Percentiles rank a stretch among this genome's conserved stretches.
phyloP scores from a whole-genome alignment of 176 grass and related monocot genomes.

The Oryza rufipogon region DNA sequence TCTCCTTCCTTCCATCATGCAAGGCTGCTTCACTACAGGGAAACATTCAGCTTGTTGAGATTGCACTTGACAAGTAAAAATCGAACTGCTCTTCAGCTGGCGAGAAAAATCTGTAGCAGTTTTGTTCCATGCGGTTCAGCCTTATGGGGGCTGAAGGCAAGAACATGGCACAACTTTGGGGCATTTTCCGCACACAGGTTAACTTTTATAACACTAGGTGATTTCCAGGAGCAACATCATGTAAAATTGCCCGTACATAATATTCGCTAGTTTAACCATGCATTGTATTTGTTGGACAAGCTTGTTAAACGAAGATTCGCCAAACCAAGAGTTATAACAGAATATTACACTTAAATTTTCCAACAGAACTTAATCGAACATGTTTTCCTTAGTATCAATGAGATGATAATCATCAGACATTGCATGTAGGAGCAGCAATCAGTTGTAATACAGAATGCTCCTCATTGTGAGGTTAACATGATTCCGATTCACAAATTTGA shows the following conservation, averaged over 20 bases:
- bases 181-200: neutral
- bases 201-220: neutral
- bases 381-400: neutral
- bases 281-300: neutral
- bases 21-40: conserved; percentile 68
- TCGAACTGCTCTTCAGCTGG: conserved; percentile 10
- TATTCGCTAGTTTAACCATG: neutral
- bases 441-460: neutral
- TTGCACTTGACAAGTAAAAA: conserved; percentile 48
- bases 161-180: neutral
- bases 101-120: neutral
- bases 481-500: neutral
- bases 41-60: conserved; percentile 85
- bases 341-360: neutral
- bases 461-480: conserved; percentile 1
- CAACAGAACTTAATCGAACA: neutral
- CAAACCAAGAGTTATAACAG: neutral
- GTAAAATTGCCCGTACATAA: neutral
- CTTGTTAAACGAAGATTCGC: neutral
- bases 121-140: neutral
- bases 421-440: neutral
- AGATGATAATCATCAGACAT: neutral
- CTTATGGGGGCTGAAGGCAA: neutral
- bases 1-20: conserved; percentile 69
- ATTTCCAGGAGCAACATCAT: neutral